A percentile compares a stretch with the other conserved stretches of the same genome.
These are phyloP conservation scores for Linum lewisii DNA, from an alignment of 345 rosid species.

Conservation along the genomic window DNA sequence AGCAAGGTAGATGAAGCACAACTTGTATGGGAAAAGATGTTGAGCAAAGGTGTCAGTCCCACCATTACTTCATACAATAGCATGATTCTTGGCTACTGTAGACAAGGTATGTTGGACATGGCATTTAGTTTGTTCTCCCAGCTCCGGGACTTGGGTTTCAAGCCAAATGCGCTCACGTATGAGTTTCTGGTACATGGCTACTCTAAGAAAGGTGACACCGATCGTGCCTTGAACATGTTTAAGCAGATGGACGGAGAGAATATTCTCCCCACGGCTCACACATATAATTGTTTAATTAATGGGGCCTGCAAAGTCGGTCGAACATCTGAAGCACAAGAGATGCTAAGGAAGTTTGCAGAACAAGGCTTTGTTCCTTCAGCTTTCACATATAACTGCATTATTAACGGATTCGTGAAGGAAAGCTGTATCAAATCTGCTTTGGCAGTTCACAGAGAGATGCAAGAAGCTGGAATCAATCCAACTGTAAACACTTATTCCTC, in stretches of 20 bases:
- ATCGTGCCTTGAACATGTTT: slow-evolving; percentile 37
- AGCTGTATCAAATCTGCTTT: slow-evolving; percentile 44
- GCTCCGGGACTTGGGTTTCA: slow-evolving; percentile 41
- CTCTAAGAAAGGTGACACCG: slow-evolving; percentile 39
- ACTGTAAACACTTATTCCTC: slow-evolving; percentile 54
- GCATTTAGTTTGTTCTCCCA: slow-evolving; percentile 35
- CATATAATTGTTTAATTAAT: slow-evolving; percentile 42
- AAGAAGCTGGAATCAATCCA: slow-evolving; percentile 42
- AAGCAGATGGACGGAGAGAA: slow-evolving; percentile 41
- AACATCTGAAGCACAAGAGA: slow-evolving; percentile 41
- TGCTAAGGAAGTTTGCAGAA: slow-evolving; percentile 34
- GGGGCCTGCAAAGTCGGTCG: slow-evolving; percentile 60
- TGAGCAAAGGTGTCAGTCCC: slow-evolving; percentile 30
- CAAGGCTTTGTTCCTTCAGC: slow-evolving; percentile 38
- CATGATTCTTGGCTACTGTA: slow-evolving; percentile 50
- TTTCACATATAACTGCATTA: slow-evolving; percentile 51
- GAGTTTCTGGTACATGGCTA: slow-evolving; percentile 58
- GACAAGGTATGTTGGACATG: slow-evolving; percentile 31
- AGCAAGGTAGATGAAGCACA: slow-evolving; percentile 48
- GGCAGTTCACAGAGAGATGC: slow-evolving; percentile 43
- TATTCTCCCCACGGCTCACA: slow-evolving; percentile 40
- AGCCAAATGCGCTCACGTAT: slow-evolving; percentile 50
- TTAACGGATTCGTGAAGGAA: slow-evolving; percentile 59
- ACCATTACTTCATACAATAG: slow-evolving; percentile 49
- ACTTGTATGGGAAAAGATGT: slow-evolving; percentile 53